Base-by-base conservation (phyloP, 139 green algal genomes). In the Nannochloris sp. region DNA sequence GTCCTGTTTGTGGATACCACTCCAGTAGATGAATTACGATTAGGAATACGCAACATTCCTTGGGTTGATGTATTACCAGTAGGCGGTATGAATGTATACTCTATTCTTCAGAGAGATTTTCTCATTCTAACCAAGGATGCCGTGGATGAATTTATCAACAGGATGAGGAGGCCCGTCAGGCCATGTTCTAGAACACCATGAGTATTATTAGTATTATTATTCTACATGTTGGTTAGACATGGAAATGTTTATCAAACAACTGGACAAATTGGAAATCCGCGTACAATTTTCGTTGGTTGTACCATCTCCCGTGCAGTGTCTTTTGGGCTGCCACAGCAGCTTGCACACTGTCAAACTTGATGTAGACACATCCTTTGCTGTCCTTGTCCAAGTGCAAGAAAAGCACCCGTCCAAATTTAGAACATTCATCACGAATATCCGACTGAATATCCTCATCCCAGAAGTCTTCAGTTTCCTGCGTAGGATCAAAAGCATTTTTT, bases 401-500 rank as follows among this genome's bases (percentile, higher is more conserved):
- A 50, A 73, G 5, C 11, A 98, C 78, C 2, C 64, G 11, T 0
- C 92, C 92, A 78, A 86, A 97, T 77, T 96, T 96, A 64, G 68
- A 69, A 72, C 87, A 94, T 76, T 97, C 90, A 6, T 89, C 81
- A 59, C 67, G 70, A 43, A 96, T 86, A 46, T 98, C 92, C 34
- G 82, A 69, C 5, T 67, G 73, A 29, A 98, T 92, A 55, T 97
- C 92, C n/a, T 82, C 40, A 4, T 86, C 75, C 92, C 93, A 98
- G 31, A 84, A 78, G 3, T 77, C 71, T 24, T 85, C 83, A 0
- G 68, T 85, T 83, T 96, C 85, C 68, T 84, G 69, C 25, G 40
- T 56, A 5, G 90, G 80, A 68, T 90, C 72, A 66, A 96, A 97
- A 83, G 96, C 91, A 80, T 96, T 96, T 69, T 96, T 96, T 48